Evolutionary conservation across 2,329 filamentous ascomycete species (phyloP).

Genomic region (Beauveria australis): DNA sequence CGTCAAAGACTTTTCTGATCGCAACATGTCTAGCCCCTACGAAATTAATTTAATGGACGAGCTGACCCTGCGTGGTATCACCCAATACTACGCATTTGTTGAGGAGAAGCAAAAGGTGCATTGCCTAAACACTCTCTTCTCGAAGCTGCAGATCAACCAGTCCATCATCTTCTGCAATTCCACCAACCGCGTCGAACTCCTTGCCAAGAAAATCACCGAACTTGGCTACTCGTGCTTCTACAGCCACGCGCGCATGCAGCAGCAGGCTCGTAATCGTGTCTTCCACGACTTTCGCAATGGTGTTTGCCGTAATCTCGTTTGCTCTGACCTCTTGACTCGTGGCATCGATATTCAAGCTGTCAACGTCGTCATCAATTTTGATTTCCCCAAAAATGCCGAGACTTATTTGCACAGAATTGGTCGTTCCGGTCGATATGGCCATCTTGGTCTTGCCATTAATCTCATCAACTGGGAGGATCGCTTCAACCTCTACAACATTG

Average conservation of each 20-base stretch:
- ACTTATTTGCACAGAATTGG: constrained; percentile 98
- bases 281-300: constrained; percentile 99
- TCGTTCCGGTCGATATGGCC: constrained; percentile 92
- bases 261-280: constrained; percentile 92
- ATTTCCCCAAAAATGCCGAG: constrained; percentile 98
- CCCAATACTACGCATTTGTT: constrained; percentile 98
- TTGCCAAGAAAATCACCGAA: constrained; percentile 99
- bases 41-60: constrained; percentile 99
- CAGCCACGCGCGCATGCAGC: constrained; percentile 96
- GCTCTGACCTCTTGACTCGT: constrained; percentile 92
- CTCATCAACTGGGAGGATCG: constrained; percentile 99
- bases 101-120: constrained; percentile 99
- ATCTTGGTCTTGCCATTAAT: constrained; percentile 95
- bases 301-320: constrained; percentile 95
- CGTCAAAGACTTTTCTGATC: constrained; percentile 96
- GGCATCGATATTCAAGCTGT: constrained; percentile 99
- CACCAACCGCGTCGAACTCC: constrained; percentile 91
- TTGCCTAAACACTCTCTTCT: constrained; percentile 97
- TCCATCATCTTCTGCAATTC: constrained; percentile 99
- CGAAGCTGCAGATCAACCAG: constrained; percentile 98
- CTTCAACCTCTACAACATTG: constrained; percentile 98
- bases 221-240: constrained; percentile 99
- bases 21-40: constrained; percentile 93
- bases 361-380: constrained; percentile 99
- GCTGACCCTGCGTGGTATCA: constrained; percentile 93